Percentiles rank a stretch among this genome's conserved stretches.
Evolutionary conservation across 148 eudicot genomes (phyloP).

Genomic region (Cornus florida): DNA sequence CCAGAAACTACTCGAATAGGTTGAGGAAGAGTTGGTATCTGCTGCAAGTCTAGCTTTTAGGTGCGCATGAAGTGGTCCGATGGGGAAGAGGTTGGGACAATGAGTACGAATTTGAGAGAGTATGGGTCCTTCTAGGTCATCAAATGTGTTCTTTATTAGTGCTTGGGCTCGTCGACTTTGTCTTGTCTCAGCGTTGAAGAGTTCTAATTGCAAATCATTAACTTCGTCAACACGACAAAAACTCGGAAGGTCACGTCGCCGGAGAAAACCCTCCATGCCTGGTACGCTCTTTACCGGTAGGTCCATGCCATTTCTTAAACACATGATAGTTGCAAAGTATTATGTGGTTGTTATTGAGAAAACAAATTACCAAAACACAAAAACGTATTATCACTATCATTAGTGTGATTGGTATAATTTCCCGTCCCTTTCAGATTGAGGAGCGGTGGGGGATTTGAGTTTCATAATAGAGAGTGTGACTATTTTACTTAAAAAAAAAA

Average conservation of each 20-base stretch:
- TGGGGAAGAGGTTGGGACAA: slow-evolving; percentile 19
- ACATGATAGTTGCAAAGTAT: background rate
- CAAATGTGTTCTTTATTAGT: slow-evolving; percentile 31
- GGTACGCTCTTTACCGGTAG: slow-evolving; percentile 13
- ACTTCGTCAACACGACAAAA: slow-evolving; percentile 19
- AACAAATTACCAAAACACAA: background rate
- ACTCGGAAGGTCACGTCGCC: slow-evolving; percentile 31
- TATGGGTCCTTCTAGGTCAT: slow-evolving; percentile 35
- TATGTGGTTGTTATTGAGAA: too few relatives aligned
- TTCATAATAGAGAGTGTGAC: too few relatives aligned
- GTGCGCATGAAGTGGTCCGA: slow-evolving; percentile 33
- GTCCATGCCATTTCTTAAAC: slow-evolving; percentile 1
- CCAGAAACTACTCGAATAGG: slow-evolving; percentile 26
- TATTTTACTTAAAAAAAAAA: too few relatives aligned
- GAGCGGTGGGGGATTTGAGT: too few relatives aligned
- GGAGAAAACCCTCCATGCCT: slow-evolving; percentile 33
- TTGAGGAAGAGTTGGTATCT: background rate
- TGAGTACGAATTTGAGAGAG: slow-evolving; percentile 22
- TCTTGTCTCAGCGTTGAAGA: slow-evolving; percentile 5
- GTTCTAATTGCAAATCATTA: slow-evolving; percentile 7
- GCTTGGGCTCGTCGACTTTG: slow-evolving; percentile 15
- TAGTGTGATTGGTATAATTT: too few relatives aligned
- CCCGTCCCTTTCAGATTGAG: too few relatives aligned
- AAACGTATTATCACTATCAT: too few relatives aligned
- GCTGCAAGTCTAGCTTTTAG: slow-evolving; percentile 5